Base-by-base conservation (phyloP, 1,139 yeast genomes). In the Suhomyces wounanorum region DNA sequence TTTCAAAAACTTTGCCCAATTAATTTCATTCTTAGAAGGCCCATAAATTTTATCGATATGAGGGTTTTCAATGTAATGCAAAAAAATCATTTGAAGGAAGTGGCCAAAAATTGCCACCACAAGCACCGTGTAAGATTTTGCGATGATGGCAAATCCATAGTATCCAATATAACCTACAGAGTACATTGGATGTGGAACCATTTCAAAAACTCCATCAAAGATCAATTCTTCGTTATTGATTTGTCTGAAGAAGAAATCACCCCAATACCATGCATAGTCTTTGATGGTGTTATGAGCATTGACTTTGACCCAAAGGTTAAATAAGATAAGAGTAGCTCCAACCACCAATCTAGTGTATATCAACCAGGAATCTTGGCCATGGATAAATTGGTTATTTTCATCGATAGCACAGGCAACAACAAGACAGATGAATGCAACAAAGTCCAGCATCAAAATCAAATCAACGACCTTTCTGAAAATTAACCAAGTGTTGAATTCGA, bases 251-350 rank as follows among this genome's bases (percentile, higher is more conserved):
- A 89, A 89, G 71, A 89, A 89, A 67, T 89, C 96, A 31, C 96
- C 96, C 96, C 96, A 89, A 68, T 89, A 89, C 96, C 96, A 89
- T 11, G 96, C 96, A 64, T 85, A 90, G 67, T 89, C 96, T 65
- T 89, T 89, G 51, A 89, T 92, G 23, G 90, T 92, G 58, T 91
- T 81, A 66, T 89, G 96, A 37, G 96, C 96, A 68, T 89, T 94
- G 14, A 89, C 73, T 65, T 89, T 89, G 47, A 89, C 96, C 95
- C 96, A 89, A 41, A 87, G 75, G 63, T 89, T 89, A 73, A 89
- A 89, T 44, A 85, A 58, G 52, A 88, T 81, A 58, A 89, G 76
- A 8, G 67, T 50, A 0, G 69, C 52, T 11, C 89, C 88, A 26
- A 73, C 57, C 3, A 67, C 42, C 31, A 79, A 59, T 58, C 85